These are phyloP conservation scores for Wickerhamomyces silvicola DNA, from an alignment of 805 yeast species.

Conservation along the genomic window DNA sequence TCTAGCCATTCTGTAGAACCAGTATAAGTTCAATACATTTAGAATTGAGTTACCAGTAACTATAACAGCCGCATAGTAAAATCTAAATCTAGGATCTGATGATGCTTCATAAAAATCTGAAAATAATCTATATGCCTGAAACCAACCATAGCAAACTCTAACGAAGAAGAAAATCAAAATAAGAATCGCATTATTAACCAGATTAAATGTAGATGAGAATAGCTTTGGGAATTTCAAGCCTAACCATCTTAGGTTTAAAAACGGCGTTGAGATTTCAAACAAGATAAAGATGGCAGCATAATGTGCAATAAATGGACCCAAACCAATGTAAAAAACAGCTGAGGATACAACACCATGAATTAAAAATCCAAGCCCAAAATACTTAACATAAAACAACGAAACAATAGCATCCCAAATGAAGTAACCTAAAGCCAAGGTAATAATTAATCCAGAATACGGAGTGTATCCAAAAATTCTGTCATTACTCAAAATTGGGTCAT, in stretches of 20 bases:
- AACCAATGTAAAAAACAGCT: slow-evolving; percentile 54
- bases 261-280: slow-evolving; percentile 82
- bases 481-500: slow-evolving; percentile 37
- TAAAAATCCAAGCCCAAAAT: slow-evolving; percentile 69
- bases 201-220: slow-evolving; percentile 42
- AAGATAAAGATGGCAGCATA: slow-evolving; percentile 67
- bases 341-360: slow-evolving; percentile 74
- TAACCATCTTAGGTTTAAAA: slow-evolving; percentile 82
- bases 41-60: slow-evolving; percentile 46
- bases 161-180: slow-evolving; percentile 59
- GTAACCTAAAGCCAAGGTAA: slow-evolving; percentile 65
- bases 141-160: slow-evolving; percentile 74
- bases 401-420: slow-evolving; percentile 78
- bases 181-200: slow-evolving; percentile 61
- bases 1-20: slow-evolving; percentile 75
- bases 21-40: slow-evolving; percentile 56
- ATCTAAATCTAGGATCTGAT: slow-evolving; percentile 37
- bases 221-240: slow-evolving; percentile 61
- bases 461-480: slow-evolving; percentile 58
- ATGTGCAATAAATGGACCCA: slow-evolving; percentile 64
- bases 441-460: slow-evolving; percentile 63
- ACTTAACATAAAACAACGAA: slow-evolving; percentile 45
- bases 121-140: slow-evolving; percentile 46
- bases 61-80: slow-evolving; percentile 26
- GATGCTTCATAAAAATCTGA: slow-evolving; percentile 34